These are phyloP conservation scores for Xerocomellus amylosporus DNA, from an alignment of 768 basidiomycete genomes.

Conservation along the genomic window DNA sequence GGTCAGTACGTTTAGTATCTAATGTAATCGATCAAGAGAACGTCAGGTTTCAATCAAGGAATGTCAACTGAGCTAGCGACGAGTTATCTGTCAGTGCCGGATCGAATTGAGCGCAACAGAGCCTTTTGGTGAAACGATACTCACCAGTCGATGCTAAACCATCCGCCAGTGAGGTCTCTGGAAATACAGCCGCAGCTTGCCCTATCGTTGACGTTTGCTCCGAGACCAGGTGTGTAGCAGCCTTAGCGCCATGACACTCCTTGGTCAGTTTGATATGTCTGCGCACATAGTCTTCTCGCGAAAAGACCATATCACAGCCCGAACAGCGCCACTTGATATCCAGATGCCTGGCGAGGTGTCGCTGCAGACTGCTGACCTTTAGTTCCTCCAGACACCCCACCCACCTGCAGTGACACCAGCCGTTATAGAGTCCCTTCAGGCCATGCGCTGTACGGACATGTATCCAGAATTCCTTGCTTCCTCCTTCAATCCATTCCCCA, in stretches of 20 bases:
- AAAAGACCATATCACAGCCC: slow-evolving; percentile 2
- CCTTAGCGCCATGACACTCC: slow-evolving; percentile 3
- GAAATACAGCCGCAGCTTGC: not conserved
- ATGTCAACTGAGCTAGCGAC: not conserved
- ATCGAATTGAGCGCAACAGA: not conserved
- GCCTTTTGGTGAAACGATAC: not conserved
- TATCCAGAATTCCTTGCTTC: slow-evolving; percentile 9
- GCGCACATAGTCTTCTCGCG: slow-evolving; percentile 6
- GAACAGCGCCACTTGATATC: slow-evolving; percentile 15
- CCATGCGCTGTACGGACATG: slow-evolving; percentile 11
- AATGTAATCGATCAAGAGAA: too few relatives aligned
- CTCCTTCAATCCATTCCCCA: slow-evolving; percentile 10
- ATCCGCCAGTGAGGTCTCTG: not conserved
- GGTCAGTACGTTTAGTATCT: not conserved
- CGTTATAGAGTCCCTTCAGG: slow-evolving; percentile 5
- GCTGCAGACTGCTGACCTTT: slow-evolving; percentile 10
- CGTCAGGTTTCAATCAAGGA: not conserved
- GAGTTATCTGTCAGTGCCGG: not conserved
- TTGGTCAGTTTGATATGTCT: slow-evolving; percentile 6
- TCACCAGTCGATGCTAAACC: not conserved
- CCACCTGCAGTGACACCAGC: slow-evolving; percentile 4
- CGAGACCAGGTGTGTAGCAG: not conserved
- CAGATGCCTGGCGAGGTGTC: slow-evolving; percentile 9
- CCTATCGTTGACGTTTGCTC: not conserved
- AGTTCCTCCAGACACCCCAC: slow-evolving; percentile 9